A percentile compares a stretch with the other conserved stretches of the same genome.
phyloP scores from a whole-genome alignment of 192 early-diverging fungal species.

The Endogone sp. region DNA sequence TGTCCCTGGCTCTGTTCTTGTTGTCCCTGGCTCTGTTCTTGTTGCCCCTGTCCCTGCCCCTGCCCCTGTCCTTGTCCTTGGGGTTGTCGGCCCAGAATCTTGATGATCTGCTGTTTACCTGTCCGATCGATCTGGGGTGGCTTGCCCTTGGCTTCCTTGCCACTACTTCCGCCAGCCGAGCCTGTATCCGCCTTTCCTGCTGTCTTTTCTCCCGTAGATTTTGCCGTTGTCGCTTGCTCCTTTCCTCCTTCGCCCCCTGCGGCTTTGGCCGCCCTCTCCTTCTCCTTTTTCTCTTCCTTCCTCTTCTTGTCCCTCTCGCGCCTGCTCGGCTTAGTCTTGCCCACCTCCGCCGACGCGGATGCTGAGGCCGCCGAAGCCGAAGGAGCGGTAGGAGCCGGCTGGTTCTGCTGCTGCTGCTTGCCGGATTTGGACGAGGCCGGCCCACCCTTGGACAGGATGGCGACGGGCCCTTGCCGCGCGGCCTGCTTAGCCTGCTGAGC shows the following conservation, averaged over 20 bases:
- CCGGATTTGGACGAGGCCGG: neutral
- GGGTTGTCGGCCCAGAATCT: conserved; percentile 15
- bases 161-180: too few species aligned
- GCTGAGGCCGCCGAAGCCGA: neutral
- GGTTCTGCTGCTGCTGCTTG: neutral
- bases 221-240: neutral
- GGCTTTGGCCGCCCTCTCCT: conserved; percentile 5
- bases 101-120: conserved; percentile 11
- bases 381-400: neutral
- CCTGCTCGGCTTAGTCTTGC: conserved; percentile 6
- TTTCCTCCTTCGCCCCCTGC: neutral
- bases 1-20: too few species aligned
- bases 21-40: too few species aligned
- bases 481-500: conserved; percentile 26
- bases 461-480: conserved; percentile 9
- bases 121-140: conserved; percentile 4
- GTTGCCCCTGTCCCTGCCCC: too few species aligned
- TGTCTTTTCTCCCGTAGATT: conserved; percentile 1
- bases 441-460: conserved; percentile 3
- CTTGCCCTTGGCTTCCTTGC: conserved; percentile 1
- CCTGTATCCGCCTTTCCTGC: neutral
- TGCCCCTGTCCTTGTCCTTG: too few species aligned
- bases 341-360: neutral
- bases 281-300: conserved; percentile 9
- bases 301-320: conserved; percentile 4